Evolutionary conservation across 1,284 basidiomycete species (phyloP).

Genomic region (Ustilago curta): DNA sequence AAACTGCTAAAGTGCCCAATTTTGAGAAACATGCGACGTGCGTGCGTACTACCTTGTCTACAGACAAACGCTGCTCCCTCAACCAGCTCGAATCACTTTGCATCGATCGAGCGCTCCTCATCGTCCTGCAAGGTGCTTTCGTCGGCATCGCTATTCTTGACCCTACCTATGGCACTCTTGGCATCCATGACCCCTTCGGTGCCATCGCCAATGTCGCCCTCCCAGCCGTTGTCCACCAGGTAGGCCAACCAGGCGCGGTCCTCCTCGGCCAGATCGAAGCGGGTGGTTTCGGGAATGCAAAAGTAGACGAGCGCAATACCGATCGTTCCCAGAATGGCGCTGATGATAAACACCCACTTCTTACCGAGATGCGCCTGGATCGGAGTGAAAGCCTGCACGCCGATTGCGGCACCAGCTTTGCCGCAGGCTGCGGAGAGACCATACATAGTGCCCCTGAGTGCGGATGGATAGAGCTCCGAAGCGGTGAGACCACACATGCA

Average conservation of each 20-base stretch:
- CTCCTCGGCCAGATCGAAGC: conserved; percentile 77
- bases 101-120: conserved; percentile 9
- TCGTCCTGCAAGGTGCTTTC: background rate
- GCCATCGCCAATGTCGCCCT: conserved; percentile 76
- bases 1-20: too few species aligned
- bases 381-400: conserved; percentile 81
- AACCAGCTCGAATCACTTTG: background rate
- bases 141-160: conserved; percentile 22
- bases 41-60: too few species aligned
- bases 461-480: conserved; percentile 68
- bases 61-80: too few species aligned
- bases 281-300: conserved; percentile 76
- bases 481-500: conserved; percentile 77
- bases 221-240: conserved; percentile 77
- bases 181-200: conserved; percentile 13
- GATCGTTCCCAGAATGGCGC: conserved; percentile 60
- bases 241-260: conserved; percentile 77
- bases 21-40: too few species aligned
- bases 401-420: conserved; percentile 81
- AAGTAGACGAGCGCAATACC: conserved; percentile 69
- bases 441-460: conserved; percentile 51
- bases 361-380: conserved; percentile 75
- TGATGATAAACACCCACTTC: conserved; percentile 52
- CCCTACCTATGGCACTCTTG: conserved; percentile 13
- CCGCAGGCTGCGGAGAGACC: conserved; percentile 77